Percentiles rank a stretch among this genome's conserved stretches.
Evolutionary conservation across 2,329 filamentous ascomycete genomes (phyloP).

Genomic region (Spiromastix sp.): DNA sequence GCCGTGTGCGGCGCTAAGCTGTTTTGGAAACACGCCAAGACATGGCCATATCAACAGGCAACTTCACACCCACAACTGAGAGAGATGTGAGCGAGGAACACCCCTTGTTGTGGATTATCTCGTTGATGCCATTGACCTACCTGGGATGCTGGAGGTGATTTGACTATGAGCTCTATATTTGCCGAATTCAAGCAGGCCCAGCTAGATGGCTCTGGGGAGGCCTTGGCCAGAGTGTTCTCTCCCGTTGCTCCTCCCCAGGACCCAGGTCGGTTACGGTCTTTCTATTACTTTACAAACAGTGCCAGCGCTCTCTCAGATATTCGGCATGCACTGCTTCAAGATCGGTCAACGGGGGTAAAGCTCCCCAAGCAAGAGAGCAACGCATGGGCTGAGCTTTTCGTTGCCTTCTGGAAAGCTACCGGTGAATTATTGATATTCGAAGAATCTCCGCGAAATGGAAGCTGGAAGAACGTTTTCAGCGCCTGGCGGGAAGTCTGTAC

Average conservation of each 20-base stretch:
- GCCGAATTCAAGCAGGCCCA: slow-evolving; percentile 63
- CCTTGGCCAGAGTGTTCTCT: slow-evolving; percentile 62
- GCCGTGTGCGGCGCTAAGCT: slow-evolving; percentile 21
- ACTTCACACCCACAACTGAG: too few species aligned
- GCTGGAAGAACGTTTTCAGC: slow-evolving; percentile 77
- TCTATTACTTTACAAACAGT: slow-evolving; percentile 61
- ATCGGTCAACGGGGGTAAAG: slow-evolving; percentile 41
- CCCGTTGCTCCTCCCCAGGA: slow-evolving; percentile 56
- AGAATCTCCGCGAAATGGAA: slow-evolving; percentile 41
- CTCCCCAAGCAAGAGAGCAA: slow-evolving; percentile 58
- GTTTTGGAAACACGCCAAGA: slow-evolving; percentile 8
- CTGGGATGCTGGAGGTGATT: too few species aligned
- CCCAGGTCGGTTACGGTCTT: slow-evolving; percentile 55
- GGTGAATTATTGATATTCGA: slow-evolving; percentile 61
- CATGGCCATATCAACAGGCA: too few species aligned
- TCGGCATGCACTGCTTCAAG: slow-evolving; percentile 58
- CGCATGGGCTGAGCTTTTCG: slow-evolving; percentile 82
- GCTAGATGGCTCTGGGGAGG: slow-evolving; percentile 54
- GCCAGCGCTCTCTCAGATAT: slow-evolving; percentile 59
- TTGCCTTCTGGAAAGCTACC: slow-evolving; percentile 71
- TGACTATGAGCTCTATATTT: slow-evolving; percentile 63
- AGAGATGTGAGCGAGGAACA: too few species aligned
- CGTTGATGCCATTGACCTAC: too few species aligned
- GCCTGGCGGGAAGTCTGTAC: slow-evolving; percentile 79
- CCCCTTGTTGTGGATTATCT: too few species aligned